Base-by-base conservation (phyloP, 345 rosid genomes). In the Dipteronia sinensis region DNA sequence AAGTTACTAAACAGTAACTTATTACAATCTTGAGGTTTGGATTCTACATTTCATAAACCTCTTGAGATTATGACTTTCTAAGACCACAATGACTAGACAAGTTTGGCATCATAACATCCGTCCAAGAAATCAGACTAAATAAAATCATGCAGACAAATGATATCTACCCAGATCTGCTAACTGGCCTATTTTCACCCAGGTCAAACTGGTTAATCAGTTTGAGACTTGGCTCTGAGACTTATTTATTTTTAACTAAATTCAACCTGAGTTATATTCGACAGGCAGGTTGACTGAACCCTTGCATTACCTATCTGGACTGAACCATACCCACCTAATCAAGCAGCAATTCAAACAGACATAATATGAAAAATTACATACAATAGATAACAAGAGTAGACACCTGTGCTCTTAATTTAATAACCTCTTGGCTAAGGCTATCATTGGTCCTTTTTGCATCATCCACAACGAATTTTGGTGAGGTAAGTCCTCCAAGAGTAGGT, bases 401-500 rank as follows among this genome's bases (percentile, higher is more conserved):
- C 93, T 94, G 98, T n/a, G 93, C 89, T 88, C 97, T 87, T 80
- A 96, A 88, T 89, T 86, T 94, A 73, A 87, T 79, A 80, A 92
- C 92, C 87, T 94, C 99, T 89, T 96, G 97, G 88, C 88, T 85
- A 77, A 88, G 93, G 82, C 85, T 83, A 83, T 90, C 98, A 47
- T 87, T 94, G 80, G 92, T 82, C 88, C 88, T 86, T 81, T 86
- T 91, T 67, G 89, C 86, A 83, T 92, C 98, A 91, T 91, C 95
- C 77, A 88, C 89, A 38, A 83, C 71, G 20, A 94, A 69, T 85
- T 87, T 94, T 15, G 98, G 95, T 40, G 99, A 91, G 47, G 92
- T 86, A 34, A 96, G 93, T 79, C 99, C 98, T 16, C 91, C 90
- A 65, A 96, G 87, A 72, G 98, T 96, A 49, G 99, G 99, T 44